Evolutionary conservation across 2,329 filamentous ascomycete species (phyloP).

Genomic region (Trichoderma brevicompactum): DNA sequence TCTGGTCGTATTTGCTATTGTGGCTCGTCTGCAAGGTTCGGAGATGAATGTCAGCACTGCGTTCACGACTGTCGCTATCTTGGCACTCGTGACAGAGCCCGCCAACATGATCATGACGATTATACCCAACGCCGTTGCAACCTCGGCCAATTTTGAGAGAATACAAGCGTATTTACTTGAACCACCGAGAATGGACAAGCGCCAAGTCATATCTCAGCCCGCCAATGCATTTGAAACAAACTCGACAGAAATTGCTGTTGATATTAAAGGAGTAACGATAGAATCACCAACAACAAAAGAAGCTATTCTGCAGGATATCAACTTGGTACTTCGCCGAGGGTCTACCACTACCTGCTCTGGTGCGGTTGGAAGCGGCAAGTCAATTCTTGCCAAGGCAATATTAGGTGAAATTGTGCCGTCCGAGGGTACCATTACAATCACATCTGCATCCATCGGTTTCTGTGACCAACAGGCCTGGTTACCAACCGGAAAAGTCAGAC

Average conservation of each 20-base stretch:
- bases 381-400: conserved; percentile 34
- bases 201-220: neutral
- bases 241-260: neutral
- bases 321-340: conserved; percentile 33
- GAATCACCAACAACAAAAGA: neutral
- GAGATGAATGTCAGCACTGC: conserved; percentile 43
- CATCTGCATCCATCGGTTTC: conserved; percentile 28
- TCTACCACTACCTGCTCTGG: conserved; percentile 37
- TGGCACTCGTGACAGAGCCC: conserved; percentile 47
- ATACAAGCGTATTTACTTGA: conserved; percentile 45
- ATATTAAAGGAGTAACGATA: conserved; percentile 16
- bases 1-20: conserved; percentile 42
- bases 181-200: conserved; percentile 14
- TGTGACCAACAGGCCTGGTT: conserved; percentile 35
- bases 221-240: neutral
- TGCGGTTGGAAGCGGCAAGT: conserved; percentile 38
- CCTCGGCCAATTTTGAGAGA: conserved; percentile 43
- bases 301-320: conserved; percentile 28
- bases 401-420: conserved; percentile 29
- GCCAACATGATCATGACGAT: conserved; percentile 52
- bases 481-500: conserved; percentile 30
- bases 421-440: conserved; percentile 23
- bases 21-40: conserved; percentile 33
- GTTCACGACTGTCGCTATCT: conserved; percentile 47
- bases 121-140: conserved; percentile 41